phyloP scores from a whole-genome alignment of 768 basidiomycete genomes.

The Leccinum fibrillosum region DNA sequence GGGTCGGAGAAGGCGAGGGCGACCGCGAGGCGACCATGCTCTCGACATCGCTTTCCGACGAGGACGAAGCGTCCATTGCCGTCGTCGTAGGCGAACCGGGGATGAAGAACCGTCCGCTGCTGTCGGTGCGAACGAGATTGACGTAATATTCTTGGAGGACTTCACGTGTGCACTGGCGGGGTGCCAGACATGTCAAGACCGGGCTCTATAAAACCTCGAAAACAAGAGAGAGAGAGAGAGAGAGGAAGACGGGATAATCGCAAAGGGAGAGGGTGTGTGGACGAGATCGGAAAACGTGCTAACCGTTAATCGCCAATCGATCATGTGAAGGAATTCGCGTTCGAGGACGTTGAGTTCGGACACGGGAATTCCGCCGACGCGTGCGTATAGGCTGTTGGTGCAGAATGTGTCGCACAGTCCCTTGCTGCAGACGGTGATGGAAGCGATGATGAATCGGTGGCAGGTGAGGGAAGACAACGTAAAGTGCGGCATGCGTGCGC shows the following conservation, averaged over 20 bases:
- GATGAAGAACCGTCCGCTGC: constrained; percentile 54
- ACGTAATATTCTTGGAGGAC: constrained; percentile 91
- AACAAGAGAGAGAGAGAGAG: background rate
- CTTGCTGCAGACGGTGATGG: constrained; percentile 90
- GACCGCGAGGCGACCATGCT: constrained; percentile 45
- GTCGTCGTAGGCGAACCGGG: constrained; percentile 35
- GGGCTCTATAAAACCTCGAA: constrained; percentile 7
- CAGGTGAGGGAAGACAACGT: constrained; percentile 94
- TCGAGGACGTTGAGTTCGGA: constrained; percentile 93
- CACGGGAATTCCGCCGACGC: constrained; percentile 91
- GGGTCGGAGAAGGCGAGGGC: constrained; percentile 39
- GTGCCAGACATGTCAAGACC: constrained; percentile 18
- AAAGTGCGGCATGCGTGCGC: constrained; percentile 81
- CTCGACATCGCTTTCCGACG: constrained; percentile 54
- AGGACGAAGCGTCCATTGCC: background rate
- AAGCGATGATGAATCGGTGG: constrained; percentile 95
- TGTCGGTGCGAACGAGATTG: constrained; percentile 87
- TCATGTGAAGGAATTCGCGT: constrained; percentile 85
- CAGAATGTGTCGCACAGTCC: constrained; percentile 95
- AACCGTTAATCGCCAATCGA: constrained; percentile 95
- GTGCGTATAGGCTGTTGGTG: constrained; percentile 92
- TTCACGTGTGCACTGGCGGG: constrained; percentile 77
- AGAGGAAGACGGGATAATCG: too few species aligned
- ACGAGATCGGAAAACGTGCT: constrained; percentile 38
- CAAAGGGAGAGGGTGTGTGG: background rate